Percentiles rank a stretch among this genome's conserved stretches.
phyloP scores from a whole-genome alignment of 1,284 basidiomycete genomes.

The Malassezia sp. region DNA sequence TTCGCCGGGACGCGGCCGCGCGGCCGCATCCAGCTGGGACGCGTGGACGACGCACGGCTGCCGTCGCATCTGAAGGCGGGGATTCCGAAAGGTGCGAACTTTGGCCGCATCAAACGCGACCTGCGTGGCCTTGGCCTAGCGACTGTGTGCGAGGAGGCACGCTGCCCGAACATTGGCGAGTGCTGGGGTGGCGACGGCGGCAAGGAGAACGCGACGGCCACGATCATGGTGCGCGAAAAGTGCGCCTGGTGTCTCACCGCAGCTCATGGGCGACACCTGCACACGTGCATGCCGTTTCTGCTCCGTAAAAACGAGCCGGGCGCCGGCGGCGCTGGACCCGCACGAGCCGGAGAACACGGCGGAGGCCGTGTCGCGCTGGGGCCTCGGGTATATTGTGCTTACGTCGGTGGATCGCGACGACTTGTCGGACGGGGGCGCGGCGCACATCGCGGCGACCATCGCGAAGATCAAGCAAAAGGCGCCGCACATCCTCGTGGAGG shows the following conservation, averaged over 20 bases:
- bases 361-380: constrained; percentile 95
- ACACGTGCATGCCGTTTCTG: constrained; percentile 97
- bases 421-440: constrained; percentile 77
- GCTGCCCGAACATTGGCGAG: constrained; percentile 97
- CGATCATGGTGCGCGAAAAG: too few relatives aligned
- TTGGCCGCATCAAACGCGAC: constrained; percentile 86
- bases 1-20: constrained; percentile 17
- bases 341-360: constrained; percentile 98
- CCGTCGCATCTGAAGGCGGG: constrained; percentile 80
- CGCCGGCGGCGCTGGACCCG: constrained; percentile 80
- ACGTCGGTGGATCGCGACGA: constrained; percentile 96
- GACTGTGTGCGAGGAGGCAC: constrained; percentile 96
- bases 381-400: constrained; percentile 91
- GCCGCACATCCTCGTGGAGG: constrained; percentile 89
- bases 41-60: constrained; percentile 53
- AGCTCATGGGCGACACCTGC: constrained; percentile 99
- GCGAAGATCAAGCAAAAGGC: constrained; percentile 86
- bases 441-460: constrained; percentile 90
- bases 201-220: constrained; percentile 66
- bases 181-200: constrained; percentile 82
- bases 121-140: constrained; percentile 78
- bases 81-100: constrained; percentile 71
- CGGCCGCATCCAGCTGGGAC: constrained; percentile 30
- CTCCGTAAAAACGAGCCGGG: constrained; percentile 82
- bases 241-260: too few relatives aligned